Base-by-base conservation (phyloP, 164 flowering plant genomes). In the Warburgia ugandensis region DNA sequence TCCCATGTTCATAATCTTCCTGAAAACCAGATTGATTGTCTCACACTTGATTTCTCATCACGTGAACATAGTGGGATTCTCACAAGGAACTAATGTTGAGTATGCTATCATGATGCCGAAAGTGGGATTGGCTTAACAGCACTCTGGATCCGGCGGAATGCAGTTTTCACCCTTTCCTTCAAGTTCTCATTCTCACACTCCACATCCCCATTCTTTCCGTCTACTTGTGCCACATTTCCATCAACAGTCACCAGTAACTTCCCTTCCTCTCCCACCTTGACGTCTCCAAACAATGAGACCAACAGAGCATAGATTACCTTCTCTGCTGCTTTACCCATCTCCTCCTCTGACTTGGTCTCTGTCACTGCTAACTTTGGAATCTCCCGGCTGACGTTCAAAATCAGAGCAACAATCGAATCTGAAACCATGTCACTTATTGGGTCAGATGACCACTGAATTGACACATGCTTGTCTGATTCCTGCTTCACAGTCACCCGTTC, bases 341-440 rank as follows among this genome's bases (percentile, higher is more conserved):
- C 99, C 63, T 86, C 98, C 52, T 78, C 86, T 4, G 74, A 60
- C 49, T 67, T 68, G 17, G 49, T 66, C 55, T 86, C 99, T 1
- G 78, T 52, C 61, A 73, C 84, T 10, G 60, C 68, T 6, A 84
- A 71, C 67, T 71, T 88, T 6, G 97, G 89, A 60, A 80, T 60
- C 44, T 88, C 99, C 29, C 89, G 46, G 60, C 69, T 78, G 39
- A 78, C 80, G 54, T 88, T 86, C 22, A 88, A 48, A 48, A 92
- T 71, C 61, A 88, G 55, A 49, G 97, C 95, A 35, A 92, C 81
- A 53, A 88, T 45, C 0, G 99, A 92, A 43, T 92, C 97, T 1
- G 92, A 82, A 3, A 92, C 95, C 99, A 92, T 92, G 59, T 92
- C 99, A 48, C 94, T 82, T 10, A 88, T 75, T 2, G 97, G 99